Conservation (phyloP, 2,329 filamentous ascomycete species). For the Aspergillus viridinutans region DNA sequence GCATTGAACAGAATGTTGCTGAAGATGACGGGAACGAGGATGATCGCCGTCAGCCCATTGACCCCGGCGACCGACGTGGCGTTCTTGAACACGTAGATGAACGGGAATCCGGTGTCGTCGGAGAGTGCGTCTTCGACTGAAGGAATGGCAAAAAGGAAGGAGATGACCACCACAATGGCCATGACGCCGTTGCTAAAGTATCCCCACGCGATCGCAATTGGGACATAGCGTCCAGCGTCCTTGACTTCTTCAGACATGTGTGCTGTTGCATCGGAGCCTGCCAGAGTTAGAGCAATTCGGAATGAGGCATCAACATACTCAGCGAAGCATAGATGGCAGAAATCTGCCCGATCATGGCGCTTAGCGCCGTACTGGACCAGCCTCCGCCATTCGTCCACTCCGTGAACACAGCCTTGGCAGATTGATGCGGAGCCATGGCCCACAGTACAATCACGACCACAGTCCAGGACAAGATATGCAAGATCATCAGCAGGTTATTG, state of each 20-base stretch:
- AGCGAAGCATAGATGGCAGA: constrained; percentile 28
- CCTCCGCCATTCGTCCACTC: constrained; percentile 36
- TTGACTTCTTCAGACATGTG: constrained; percentile 48
- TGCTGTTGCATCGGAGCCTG: constrained; percentile 28
- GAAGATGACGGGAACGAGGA: constrained; percentile 38
- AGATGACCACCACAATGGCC: constrained; percentile 43
- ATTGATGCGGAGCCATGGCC: constrained; percentile 30
- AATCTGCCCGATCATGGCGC: constrained; percentile 36
- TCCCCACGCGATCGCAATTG: constrained; percentile 43
- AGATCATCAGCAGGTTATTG: constrained; percentile 35
- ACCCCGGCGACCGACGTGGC: constrained; percentile 21
- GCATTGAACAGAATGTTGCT: constrained; percentile 39
- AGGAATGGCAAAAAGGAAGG: constrained; percentile 38
- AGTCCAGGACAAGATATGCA: constrained; percentile 38
- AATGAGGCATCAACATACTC: constrained; percentile 11
- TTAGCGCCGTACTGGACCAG: constrained; percentile 34
- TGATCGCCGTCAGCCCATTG: constrained; percentile 36
- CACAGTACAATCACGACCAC: constrained; percentile 29
- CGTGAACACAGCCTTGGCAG: constrained; percentile 30
- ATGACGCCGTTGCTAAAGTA: constrained; percentile 44
- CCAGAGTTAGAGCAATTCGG: constrained; percentile 6
- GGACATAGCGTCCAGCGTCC: constrained; percentile 44
- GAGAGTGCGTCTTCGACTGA: constrained; percentile 33
- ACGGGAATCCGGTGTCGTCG: constrained; percentile 42
- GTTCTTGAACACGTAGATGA: constrained; percentile 45